Evolutionary conservation across 169 alveolate genomes (phyloP).

Genomic region (Plasmodium cynomolgi): DNA sequence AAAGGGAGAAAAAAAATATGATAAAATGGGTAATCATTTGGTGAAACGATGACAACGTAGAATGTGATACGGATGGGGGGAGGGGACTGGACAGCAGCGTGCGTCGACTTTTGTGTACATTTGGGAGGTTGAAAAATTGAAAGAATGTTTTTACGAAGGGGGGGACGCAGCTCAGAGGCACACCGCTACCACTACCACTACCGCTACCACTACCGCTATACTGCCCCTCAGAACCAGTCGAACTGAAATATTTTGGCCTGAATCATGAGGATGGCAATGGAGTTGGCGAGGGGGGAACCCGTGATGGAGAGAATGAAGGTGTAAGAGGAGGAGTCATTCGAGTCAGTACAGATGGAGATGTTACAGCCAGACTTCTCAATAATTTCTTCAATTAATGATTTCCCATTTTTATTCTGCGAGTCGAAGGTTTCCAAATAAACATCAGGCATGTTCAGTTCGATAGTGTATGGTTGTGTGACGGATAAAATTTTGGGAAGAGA

Average conservation of each 20-base stretch:
- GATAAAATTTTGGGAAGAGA: conserved; percentile 61
- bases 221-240: conserved; percentile 39
- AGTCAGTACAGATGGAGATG: conserved; percentile 67
- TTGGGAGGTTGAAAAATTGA: not conserved
- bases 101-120: not conserved
- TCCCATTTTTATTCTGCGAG: conserved; percentile 71
- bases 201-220: not conserved
- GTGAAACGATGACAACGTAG: not conserved
- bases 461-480: conserved; percentile 65
- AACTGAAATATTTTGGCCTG: conserved; percentile 70
- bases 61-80: not conserved
- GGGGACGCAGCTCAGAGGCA: not conserved
- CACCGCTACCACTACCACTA: not conserved
- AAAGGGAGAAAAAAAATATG: not conserved
- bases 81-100: not conserved
- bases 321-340: conserved; percentile 67
- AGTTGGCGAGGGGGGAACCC: conserved; percentile 63
- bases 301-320: conserved; percentile 66
- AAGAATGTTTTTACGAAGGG: not conserved
- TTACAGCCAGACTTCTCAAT: conserved; percentile 67
- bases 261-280: conserved; percentile 67
- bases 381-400: conserved; percentile 62
- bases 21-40: not conserved
- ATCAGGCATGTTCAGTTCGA: conserved; percentile 72
- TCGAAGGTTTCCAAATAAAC: conserved; percentile 66